Base-by-base conservation (phyloP, 257 asterid species). In the Hygrophila difformis region DNA sequence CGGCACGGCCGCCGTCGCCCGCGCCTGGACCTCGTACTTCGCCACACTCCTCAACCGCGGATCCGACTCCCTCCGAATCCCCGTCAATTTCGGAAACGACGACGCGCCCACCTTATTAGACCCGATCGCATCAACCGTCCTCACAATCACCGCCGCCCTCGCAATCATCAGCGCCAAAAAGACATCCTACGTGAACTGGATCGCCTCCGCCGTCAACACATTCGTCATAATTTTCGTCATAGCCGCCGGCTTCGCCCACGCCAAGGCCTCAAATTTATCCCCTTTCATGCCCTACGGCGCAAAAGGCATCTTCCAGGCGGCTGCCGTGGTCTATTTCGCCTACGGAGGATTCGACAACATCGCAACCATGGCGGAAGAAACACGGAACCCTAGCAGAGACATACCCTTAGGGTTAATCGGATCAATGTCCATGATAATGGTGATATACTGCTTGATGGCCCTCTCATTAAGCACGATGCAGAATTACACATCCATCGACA, bases 21-120 rank as follows among this genome's bases (percentile, higher is more conserved):
- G 87, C 45, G 54, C 74, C 0, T 78, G 87, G 87, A 78, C 83
- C 11, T 74, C 87, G 3, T 78, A 78, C 72, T 78, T 78, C 60
- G 58, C 83, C 17, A 62, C 81, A 18, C 87, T 77, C 39, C 46
- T 77, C 20, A 60, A 73, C 55, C 72, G 67, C 20, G 66, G 65
- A 1, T 53, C 79, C 22, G 43, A 77, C 21, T 73, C 87, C 0
- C 21, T 77, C 23, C 79, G 75, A 44, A 62, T 77, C 31, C 74
- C 59, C 51, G 65, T 79, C 4, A 39, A 65, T 46, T 79, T 73
- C 63, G 20, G 1, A 0, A 43, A 70, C 0, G 79, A 66, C 8
- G n/a, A n/a, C n/a, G n/a, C n/a, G n/a, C 68, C 58, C 65, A 63
- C 70, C 53, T 39, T 70, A 22, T 40, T 77, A 10, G 87, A 77